Evolutionary conservation across 495 filamentous ascomycete species (phyloP).

Genomic region (Articulospora tetracladia): DNA sequence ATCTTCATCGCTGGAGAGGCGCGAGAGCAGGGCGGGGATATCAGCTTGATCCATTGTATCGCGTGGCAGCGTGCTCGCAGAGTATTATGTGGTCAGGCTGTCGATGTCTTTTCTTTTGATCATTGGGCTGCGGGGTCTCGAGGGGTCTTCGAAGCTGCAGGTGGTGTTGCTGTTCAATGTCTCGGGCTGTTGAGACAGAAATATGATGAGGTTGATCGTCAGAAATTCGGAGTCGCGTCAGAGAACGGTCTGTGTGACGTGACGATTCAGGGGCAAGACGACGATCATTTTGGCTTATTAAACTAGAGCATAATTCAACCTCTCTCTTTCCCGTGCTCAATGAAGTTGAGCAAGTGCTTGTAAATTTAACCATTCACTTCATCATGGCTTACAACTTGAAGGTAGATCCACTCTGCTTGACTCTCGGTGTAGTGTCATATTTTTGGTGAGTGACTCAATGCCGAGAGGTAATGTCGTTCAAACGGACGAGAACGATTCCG

Average conservation of each 20-base stretch:
- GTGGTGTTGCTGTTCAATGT: background rate
- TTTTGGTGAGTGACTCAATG: too few species aligned
- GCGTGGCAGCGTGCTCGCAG: background rate
- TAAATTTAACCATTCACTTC: too few species aligned
- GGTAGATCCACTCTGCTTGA: too few species aligned
- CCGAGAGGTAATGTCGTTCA: too few species aligned
- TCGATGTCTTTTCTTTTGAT: background rate
- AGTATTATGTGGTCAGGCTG: background rate
- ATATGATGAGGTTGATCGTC: background rate
- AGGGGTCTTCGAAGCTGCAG: background rate
- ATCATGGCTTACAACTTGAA: too few species aligned
- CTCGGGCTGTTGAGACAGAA: background rate
- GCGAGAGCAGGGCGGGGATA: conserved; percentile 51
- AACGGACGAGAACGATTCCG: too few species aligned
- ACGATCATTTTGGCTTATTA: background rate
- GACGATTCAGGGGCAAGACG: background rate
- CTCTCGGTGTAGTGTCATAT: too few species aligned
- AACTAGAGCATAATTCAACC: too few species aligned
- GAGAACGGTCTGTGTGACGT: background rate
- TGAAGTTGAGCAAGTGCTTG: too few species aligned
- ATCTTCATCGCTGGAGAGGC: conserved; percentile 62
- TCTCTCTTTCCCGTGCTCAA: too few species aligned
- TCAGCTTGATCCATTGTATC: conserved; percentile 35
- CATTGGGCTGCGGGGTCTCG: background rate
- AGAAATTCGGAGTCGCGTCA: background rate